A percentile compares a stretch with the other conserved stretches of the same genome.
Conservation (phyloP, 352 stramenopile genomes). For the Globisporangium apiculatum region DNA sequence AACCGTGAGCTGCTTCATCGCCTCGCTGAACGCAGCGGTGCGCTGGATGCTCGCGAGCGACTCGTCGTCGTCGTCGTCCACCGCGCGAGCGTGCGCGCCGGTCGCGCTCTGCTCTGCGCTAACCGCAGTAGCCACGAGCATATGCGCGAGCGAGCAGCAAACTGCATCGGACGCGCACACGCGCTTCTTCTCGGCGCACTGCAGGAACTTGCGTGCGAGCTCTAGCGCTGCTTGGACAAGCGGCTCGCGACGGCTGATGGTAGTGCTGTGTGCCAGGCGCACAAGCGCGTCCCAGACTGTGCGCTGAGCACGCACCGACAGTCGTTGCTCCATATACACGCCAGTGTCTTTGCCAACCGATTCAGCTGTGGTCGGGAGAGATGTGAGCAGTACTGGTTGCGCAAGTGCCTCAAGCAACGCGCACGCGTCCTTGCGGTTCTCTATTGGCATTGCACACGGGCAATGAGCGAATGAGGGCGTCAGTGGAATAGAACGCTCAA, state of each 20-base stretch:
- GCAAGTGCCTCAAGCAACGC: conserved; percentile 28
- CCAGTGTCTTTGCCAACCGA: conserved; percentile 15
- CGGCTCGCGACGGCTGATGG: background rate
- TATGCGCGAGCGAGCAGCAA: conserved; percentile 7
- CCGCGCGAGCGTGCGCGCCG: background rate
- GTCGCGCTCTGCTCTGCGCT: background rate
- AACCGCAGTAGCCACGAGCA: background rate
- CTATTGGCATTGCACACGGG: conserved; percentile 8
- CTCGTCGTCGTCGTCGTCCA: conserved; percentile 7
- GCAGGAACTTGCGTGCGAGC: conserved; percentile 14
- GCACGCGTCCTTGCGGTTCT: conserved; percentile 24
- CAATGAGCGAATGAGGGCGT: no score
- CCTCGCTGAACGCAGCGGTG: conserved; percentile 11
- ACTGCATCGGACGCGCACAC: conserved; percentile 1
- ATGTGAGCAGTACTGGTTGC: conserved; percentile 10
- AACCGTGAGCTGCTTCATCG: conserved; percentile 9
- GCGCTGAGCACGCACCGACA: conserved; percentile 33
- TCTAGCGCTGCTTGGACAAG: background rate
- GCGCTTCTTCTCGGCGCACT: conserved; percentile 6
- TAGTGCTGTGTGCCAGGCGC: background rate
- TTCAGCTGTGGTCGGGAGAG: background rate
- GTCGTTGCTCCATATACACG: conserved; percentile 29
- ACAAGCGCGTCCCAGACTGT: conserved; percentile 56
- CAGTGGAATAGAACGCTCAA: background rate
- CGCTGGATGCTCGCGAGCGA: conserved; percentile 10